These are phyloP conservation scores for Alternaria metachromatica DNA, from an alignment of 2,329 filamentous ascomycete species.

Conservation along the genomic window DNA sequence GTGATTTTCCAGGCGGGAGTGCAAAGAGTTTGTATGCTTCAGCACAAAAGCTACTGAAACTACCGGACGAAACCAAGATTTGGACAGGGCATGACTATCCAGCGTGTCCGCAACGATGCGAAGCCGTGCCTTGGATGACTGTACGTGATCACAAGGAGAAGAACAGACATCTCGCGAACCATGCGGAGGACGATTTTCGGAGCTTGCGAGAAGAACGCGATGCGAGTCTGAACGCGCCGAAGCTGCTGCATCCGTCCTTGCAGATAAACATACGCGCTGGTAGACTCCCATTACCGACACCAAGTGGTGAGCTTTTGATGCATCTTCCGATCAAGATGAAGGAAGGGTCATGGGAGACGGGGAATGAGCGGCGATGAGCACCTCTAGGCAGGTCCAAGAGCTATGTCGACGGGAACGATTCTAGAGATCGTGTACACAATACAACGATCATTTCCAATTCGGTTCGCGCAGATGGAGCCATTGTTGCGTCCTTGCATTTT, in stretches of 20 bases:
- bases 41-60: slow-evolving; percentile 29
- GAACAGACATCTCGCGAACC: slow-evolving; percentile 46
- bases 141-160: slow-evolving; percentile 43
- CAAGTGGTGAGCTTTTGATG: slow-evolving; percentile 6
- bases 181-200: slow-evolving; percentile 44
- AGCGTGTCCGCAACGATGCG: slow-evolving; percentile 17
- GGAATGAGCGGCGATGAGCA: background rate
- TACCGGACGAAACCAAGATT: slow-evolving; percentile 39
- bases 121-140: slow-evolving; percentile 41
- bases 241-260: slow-evolving; percentile 47
- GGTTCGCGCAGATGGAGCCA: background rate
- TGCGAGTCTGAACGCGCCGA: slow-evolving; percentile 37
- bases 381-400: too few relatives aligned
- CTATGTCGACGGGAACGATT: rapidly evolving
- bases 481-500: background rate
- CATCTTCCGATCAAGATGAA: slow-evolving; percentile 8
- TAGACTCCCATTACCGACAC: slow-evolving; percentile 32
- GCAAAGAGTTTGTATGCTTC: slow-evolving; percentile 37
- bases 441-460: background rate
- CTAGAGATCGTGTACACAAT: background rate
- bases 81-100: slow-evolving; percentile 49
- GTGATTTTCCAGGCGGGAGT: slow-evolving; percentile 47
- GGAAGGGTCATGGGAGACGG: background rate
- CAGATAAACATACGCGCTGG: slow-evolving; percentile 52
- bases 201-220: slow-evolving; percentile 41